Base-by-base conservation (phyloP, 2,329 filamentous ascomycete genomes). In the Aureobasidium sp. region DNA sequence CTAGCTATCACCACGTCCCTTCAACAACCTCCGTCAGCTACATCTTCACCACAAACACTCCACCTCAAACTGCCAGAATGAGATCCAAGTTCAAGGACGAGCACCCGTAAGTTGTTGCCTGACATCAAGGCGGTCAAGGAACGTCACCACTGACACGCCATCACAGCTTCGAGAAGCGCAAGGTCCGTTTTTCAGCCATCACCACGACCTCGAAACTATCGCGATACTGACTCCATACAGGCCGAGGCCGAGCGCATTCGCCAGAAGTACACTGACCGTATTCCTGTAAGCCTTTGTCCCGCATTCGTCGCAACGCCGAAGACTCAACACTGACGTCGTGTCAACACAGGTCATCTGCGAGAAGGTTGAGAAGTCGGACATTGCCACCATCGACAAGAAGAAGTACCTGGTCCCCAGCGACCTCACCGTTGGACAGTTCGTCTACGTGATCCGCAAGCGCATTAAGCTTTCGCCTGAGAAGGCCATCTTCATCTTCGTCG, bases 21-120 rank as follows among this genome's bases (percentile, higher is more conserved):
- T 42, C 37, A 41, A 42, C 51, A 41, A 42, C 51, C 41, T 52
- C n/a, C 23, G 32, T 17, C 50, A 52, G 32, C 50, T 42, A 32
- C 51, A 27, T 55, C 51, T 17, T 46, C 52, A 61, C 50, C 36
- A 63, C 52, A 60, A 41, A 39, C 52, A 39, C 59, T 48, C 58
- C 47, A 60, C 29, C 23, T 37, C 50, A 58, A 15, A 75, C 76
- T 75, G 74, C 74, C 83, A 90, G 74, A 69, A 97, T 97, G 91
- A 89, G 92, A 76, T 96, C 91, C 84, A 97, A 97, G 87, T 99
- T 99, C 80, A 99, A 99, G 91, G 94, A 99, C 87, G 94, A 97
- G 86, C 94, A 97, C 79, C 91, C 91, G 72, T 60, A 63, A 60
- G 58, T 50, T 17, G 50, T 41, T 47, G 37, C 53, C 53, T 32